Evolutionary conservation across 768 basidiomycete genomes (phyloP).

Genomic region (Podaxis sp.): DNA sequence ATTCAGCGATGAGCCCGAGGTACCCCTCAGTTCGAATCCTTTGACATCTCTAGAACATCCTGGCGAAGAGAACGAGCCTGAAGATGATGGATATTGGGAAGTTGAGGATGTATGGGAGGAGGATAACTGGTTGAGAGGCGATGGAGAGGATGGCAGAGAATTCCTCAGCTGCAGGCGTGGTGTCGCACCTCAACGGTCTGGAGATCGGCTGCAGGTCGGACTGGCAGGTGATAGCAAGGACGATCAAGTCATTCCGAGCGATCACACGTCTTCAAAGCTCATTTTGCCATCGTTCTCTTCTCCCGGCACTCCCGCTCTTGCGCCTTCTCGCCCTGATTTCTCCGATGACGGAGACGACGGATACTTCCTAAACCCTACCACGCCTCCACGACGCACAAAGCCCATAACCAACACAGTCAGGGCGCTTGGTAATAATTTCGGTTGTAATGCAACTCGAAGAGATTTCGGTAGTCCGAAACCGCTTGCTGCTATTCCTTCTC

Average conservation of each 20-base stretch:
- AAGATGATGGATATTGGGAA: slow-evolving; percentile 18
- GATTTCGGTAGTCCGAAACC: not conserved
- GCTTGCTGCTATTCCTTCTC: not conserved
- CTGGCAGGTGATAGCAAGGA: not conserved
- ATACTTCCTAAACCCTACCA: slow-evolving; percentile 1
- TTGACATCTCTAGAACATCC: not conserved
- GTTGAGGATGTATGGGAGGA: slow-evolving; percentile 11
- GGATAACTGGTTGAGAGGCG: slow-evolving; percentile 9
- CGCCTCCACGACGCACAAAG: slow-evolving; percentile 2
- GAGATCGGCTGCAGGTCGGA: not conserved
- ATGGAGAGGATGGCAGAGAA: slow-evolving; percentile 10
- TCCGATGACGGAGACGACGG: not conserved
- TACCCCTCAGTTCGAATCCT: not conserved
- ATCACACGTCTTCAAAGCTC: not conserved
- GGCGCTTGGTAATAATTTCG: not conserved
- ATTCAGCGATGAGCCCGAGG: slow-evolving; percentile 4
- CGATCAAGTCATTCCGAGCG: not conserved
- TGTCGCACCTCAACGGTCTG: not conserved
- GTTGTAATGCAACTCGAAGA: not conserved
- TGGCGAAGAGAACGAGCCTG: slow-evolving; percentile 12
- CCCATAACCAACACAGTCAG: not conserved
- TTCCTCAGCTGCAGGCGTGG: slow-evolving; percentile 14
- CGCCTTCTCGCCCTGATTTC: not conserved
- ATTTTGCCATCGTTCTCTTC: not conserved
- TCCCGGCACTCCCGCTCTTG: not conserved